A percentile compares a stretch with the other conserved stretches of the same genome.
Conservation (phyloP, 2,329 filamentous ascomycete genomes). For the Pseudogymnoascus pannorum region DNA sequence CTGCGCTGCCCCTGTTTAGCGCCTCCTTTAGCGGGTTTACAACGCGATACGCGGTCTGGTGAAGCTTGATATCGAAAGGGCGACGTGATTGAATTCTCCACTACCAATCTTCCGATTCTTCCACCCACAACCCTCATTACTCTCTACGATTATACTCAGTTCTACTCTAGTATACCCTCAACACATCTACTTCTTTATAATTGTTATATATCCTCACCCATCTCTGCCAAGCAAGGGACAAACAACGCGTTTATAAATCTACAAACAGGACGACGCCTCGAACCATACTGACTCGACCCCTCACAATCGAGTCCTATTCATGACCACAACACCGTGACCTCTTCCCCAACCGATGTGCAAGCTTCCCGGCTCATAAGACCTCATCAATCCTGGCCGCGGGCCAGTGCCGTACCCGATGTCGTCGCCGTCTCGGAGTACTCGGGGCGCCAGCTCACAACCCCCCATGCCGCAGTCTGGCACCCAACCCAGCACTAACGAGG, state of each 20-base stretch:
- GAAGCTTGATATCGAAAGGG: constrained; percentile 4
- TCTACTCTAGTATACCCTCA: constrained; percentile 1
- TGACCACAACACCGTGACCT: background rate
- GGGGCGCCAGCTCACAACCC: constrained; percentile 1
- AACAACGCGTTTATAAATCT: background rate
- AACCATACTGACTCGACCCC: background rate
- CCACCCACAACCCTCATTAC: background rate
- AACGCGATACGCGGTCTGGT: constrained; percentile 8
- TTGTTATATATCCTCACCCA: background rate
- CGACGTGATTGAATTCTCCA: constrained; percentile 6
- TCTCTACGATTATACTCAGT: background rate
- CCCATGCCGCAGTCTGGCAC: background rate
- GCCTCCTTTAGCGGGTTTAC: constrained; percentile 2
- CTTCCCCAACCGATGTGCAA: background rate
- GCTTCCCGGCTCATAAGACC: background rate
- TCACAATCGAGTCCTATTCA: background rate
- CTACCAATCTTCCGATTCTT: constrained; percentile 2
- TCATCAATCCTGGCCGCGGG: background rate
- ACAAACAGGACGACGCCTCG: background rate
- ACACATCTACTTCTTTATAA: background rate
- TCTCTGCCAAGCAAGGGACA: background rate
- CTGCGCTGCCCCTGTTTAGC: constrained; percentile 5
- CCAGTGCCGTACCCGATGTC: background rate
- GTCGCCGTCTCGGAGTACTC: background rate
- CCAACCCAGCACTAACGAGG: constrained; percentile 10